These are phyloP conservation scores for Lentinus brumalis DNA, from an alignment of 768 basidiomycete genomes.

Conservation along the genomic window DNA sequence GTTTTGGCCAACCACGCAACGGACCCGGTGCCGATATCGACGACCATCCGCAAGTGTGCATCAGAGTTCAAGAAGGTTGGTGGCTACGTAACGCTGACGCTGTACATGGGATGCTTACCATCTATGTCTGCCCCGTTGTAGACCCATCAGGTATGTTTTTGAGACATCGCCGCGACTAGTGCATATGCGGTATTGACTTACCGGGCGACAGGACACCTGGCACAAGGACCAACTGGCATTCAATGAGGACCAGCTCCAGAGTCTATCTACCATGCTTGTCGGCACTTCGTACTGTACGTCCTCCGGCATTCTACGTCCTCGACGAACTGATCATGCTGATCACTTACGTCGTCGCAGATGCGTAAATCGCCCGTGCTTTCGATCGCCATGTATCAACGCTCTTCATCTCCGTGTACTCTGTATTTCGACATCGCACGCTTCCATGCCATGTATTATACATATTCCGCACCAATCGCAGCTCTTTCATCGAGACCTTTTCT, in stretches of 20 bases:
- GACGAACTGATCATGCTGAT: background rate
- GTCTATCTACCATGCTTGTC: constrained; percentile 84
- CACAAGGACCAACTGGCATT: constrained; percentile 86
- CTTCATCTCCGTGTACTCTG: background rate
- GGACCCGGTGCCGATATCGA: constrained; percentile 88
- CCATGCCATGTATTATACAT: background rate
- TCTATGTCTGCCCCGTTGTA: constrained; percentile 13
- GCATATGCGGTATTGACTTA: constrained; percentile 13
- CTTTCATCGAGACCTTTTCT: background rate
- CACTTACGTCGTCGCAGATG: constrained; percentile 3
- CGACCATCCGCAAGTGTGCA: constrained; percentile 83
- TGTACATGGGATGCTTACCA: background rate
- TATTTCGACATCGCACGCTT: background rate
- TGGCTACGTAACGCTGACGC: constrained; percentile 8
- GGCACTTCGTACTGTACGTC: constrained; percentile 88
- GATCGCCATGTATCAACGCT: constrained; percentile 4
- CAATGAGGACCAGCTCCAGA: constrained; percentile 87
- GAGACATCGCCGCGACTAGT: background rate
- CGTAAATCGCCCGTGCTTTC: constrained; percentile 2
- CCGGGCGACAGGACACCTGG: constrained; percentile 74
- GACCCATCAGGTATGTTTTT: constrained; percentile 38
- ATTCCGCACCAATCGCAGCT: background rate
- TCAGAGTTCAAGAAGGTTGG: constrained; percentile 83
- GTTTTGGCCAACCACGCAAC: constrained; percentile 78
- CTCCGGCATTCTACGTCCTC: background rate